Conservation (phyloP, 805 yeast species). For the Saccharomycopsis microspora region DNA sequence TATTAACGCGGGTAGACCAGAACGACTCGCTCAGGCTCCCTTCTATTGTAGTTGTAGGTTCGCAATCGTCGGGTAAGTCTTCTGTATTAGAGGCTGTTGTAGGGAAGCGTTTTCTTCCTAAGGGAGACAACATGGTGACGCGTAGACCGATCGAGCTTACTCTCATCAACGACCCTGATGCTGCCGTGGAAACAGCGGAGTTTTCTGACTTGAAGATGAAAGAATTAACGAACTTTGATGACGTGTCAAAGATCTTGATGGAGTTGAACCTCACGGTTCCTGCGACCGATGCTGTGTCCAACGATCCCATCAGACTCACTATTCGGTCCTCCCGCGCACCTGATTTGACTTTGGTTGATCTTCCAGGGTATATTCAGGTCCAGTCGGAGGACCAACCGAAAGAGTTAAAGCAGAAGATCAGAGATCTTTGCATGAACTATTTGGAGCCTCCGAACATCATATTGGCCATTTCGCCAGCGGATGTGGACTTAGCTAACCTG, state of each 20-base stretch:
- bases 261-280: slow-evolving; percentile 94
- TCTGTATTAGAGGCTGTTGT: slow-evolving; percentile 93
- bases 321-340: slow-evolving; percentile 86
- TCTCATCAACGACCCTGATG: slow-evolving; percentile 69
- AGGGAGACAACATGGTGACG: slow-evolving; percentile 97
- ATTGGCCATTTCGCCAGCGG: slow-evolving; percentile 93
- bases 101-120: slow-evolving; percentile 96
- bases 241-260: slow-evolving; percentile 75
- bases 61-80: slow-evolving; percentile 95
- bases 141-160: slow-evolving; percentile 95
- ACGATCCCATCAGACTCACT: slow-evolving; percentile 87
- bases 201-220: slow-evolving; percentile 82
- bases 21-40: slow-evolving; percentile 75
- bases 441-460: slow-evolving; percentile 88
- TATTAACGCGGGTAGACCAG: slow-evolving; percentile 65
- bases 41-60: slow-evolving; percentile 92
- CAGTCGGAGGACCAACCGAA: slow-evolving; percentile 95
- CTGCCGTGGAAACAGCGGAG: slow-evolving; percentile 71
- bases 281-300: slow-evolving; percentile 71
- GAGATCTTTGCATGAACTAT: slow-evolving; percentile 73
- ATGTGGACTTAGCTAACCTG: slow-evolving; percentile 94
- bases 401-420: slow-evolving; percentile 67
- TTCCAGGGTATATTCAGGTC: slow-evolving; percentile 95
- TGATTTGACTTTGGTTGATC: slow-evolving; percentile 85
- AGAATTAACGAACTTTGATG: slow-evolving; percentile 76